These are phyloP conservation scores for Babesia divergens DNA, from an alignment of 169 alveolate species.

Conservation along the genomic window DNA sequence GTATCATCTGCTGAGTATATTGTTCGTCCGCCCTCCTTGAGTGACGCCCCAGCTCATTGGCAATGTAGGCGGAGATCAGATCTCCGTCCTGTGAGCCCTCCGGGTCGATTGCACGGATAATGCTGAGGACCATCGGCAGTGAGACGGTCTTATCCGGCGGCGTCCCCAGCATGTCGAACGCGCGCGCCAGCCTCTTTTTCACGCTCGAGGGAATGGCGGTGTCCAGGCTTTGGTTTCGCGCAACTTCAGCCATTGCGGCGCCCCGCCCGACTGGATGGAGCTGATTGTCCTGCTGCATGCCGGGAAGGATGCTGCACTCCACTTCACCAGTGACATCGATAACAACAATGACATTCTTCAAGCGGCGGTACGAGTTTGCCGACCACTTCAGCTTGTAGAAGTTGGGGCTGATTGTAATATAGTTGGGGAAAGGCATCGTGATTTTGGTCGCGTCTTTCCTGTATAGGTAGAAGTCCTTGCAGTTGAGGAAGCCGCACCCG, in stretches of 20 bases:
- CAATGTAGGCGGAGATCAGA: constrained; percentile 31
- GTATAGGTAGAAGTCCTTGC: constrained; percentile 62
- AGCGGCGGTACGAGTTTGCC: constrained; percentile 40
- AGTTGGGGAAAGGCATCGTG: constrained; percentile 58
- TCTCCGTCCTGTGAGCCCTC: constrained; percentile 56
- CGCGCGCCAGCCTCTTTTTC: constrained; percentile 13
- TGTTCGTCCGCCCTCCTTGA: constrained; percentile 5
- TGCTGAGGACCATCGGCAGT: constrained; percentile 29
- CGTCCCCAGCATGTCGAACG: constrained; percentile 17
- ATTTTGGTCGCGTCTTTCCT: constrained; percentile 51
- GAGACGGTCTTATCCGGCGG: constrained; percentile 10
- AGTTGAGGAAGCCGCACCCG: constrained; percentile 44
- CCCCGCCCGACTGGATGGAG: not conserved
- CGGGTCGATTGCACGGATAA: constrained; percentile 61
- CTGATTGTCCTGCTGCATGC: not conserved
- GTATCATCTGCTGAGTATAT: constrained; percentile 2
- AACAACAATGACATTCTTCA: constrained; percentile 62
- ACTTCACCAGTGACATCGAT: constrained; percentile 38
- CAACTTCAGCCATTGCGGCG: constrained; percentile 1
- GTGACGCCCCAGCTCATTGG: constrained; percentile 20
- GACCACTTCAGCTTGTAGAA: constrained; percentile 63
- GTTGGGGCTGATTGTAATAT: constrained; percentile 51
- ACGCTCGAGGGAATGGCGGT: constrained; percentile 2
- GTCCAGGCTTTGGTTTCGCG: constrained; percentile 2
- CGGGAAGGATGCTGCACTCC: not conserved